These are phyloP conservation scores for Hysterium pulicare DNA, from an alignment of 2,329 filamentous ascomycete species.

Conservation along the genomic window DNA sequence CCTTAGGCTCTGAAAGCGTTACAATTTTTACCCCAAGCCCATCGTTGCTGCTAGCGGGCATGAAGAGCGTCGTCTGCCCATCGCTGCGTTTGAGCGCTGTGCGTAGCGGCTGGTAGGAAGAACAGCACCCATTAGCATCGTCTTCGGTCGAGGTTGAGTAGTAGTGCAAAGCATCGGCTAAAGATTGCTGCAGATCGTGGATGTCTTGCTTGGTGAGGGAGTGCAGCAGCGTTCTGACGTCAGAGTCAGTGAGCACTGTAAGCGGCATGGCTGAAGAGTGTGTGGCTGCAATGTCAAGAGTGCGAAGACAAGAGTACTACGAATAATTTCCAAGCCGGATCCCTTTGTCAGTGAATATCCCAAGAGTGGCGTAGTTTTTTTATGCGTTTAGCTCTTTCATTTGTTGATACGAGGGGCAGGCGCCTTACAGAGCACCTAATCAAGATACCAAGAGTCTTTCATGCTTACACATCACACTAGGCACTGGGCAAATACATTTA, in stretches of 20 bases:
- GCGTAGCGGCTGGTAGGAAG: constrained; percentile 59
- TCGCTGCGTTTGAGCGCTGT: constrained; percentile 59
- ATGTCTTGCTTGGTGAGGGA: constrained; percentile 57
- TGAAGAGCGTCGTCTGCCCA: constrained; percentile 63
- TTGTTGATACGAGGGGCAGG: neutral
- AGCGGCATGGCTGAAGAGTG: constrained; percentile 50
- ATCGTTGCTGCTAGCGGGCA: constrained; percentile 61
- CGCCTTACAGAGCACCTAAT: neutral
- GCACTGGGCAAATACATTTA: neutral
- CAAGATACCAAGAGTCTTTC: neutral
- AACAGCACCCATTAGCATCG: constrained; percentile 53
- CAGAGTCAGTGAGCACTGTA: constrained; percentile 55
- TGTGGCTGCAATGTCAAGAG: neutral
- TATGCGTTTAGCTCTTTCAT: too few species aligned
- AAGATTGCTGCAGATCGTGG: constrained; percentile 53
- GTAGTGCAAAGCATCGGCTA: constrained; percentile 60
- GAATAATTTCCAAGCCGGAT: too few species aligned
- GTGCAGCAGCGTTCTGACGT: constrained; percentile 55
- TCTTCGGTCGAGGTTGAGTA: constrained; percentile 63
- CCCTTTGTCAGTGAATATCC: too few species aligned
- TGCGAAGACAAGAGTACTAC: neutral
- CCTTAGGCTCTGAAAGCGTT: constrained; percentile 44
- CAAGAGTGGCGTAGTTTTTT: too few species aligned
- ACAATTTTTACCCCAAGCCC: constrained; percentile 65
- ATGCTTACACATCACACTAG: constrained; percentile 2